A percentile compares a stretch with the other conserved stretches of the same genome.
These are phyloP conservation scores for Coemansia sp. DNA, from an alignment of 192 early-diverging fungal species.

Conservation along the genomic window DNA sequence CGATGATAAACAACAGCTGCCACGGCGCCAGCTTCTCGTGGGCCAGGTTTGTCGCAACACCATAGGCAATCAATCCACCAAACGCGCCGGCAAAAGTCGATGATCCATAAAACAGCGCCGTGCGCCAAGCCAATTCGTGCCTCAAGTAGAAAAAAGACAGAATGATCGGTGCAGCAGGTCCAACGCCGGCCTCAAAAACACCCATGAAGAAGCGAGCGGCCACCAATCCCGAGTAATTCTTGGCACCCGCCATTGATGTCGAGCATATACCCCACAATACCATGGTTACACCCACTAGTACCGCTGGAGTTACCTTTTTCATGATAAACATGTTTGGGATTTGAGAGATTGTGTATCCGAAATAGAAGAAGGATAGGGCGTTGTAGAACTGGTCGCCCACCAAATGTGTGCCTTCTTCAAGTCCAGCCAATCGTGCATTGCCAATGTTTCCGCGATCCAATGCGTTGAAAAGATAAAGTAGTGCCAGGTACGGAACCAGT, in stretches of 20 bases:
- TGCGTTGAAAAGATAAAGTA: constrained; percentile 68
- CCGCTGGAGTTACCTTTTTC: constrained; percentile 59
- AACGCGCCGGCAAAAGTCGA: constrained; percentile 74
- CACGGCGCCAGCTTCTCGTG: constrained; percentile 59
- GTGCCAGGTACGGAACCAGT: constrained; percentile 60
- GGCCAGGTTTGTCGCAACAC: constrained; percentile 57
- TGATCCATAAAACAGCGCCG: constrained; percentile 66
- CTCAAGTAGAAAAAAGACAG: constrained; percentile 72
- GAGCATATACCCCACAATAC: constrained; percentile 71
- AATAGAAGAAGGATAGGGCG: constrained; percentile 54
- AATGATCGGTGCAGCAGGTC: constrained; percentile 69
- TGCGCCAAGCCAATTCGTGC: constrained; percentile 63
- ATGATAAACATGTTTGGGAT: constrained; percentile 76
- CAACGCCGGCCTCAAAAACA: constrained; percentile 65
- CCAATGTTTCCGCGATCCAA: constrained; percentile 75
- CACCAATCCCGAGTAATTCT: constrained; percentile 25
- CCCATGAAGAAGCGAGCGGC: constrained; percentile 57
- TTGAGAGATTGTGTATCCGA: constrained; percentile 71
- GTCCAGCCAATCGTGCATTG: constrained; percentile 60
- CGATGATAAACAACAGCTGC: constrained; percentile 73
- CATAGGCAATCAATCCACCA: constrained; percentile 73
- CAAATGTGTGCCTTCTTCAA: constrained; percentile 52
- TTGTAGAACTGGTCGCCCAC: constrained; percentile 52
- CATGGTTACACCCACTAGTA: constrained; percentile 65
- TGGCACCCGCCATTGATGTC: constrained; percentile 60